These are phyloP conservation scores for Picocystis salinarum DNA, from an alignment of 139 green algal species.

Conservation along the genomic window DNA sequence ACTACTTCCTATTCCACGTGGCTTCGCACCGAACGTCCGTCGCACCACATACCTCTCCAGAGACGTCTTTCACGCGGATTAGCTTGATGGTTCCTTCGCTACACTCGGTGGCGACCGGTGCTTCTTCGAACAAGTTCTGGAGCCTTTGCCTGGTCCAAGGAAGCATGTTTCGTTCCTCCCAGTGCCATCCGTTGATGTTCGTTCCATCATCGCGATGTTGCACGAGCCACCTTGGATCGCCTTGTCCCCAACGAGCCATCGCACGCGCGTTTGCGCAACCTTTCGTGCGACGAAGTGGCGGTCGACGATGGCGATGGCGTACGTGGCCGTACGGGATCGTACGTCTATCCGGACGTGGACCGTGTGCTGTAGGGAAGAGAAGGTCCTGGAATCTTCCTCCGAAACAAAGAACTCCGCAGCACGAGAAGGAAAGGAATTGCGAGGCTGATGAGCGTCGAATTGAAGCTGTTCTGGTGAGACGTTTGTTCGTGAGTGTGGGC, in stretches of 20 bases:
- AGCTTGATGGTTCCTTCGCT: constrained; percentile 12
- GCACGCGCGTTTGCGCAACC: constrained; percentile 7
- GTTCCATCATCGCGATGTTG: constrained; percentile 21
- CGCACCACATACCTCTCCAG: constrained; percentile 30
- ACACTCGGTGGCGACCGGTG: constrained; percentile 11
- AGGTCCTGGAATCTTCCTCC: no score
- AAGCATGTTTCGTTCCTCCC: constrained; percentile 36
- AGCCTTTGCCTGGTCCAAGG: constrained; percentile 33
- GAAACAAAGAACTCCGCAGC: no score
- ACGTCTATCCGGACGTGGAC: no score
- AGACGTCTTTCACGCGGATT: constrained; percentile 22
- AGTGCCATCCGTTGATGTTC: constrained; percentile 35
- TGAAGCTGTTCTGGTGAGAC: no score
- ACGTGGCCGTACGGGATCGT: no score
- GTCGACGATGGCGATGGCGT: no score
- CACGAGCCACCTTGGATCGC: constrained; percentile 26
- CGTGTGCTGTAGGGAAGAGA: no score
- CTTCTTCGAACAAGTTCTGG: constrained; percentile 24
- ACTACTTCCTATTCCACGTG: not conserved
- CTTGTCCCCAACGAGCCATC: constrained; percentile 6
- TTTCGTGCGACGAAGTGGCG: no score
- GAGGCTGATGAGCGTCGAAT: no score
- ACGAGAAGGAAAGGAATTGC: no score
- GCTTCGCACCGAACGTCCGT: no score
- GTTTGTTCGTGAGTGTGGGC: no score